Conservation (phyloP, 257 asterid genomes). For the Petunia secreta region DNA sequence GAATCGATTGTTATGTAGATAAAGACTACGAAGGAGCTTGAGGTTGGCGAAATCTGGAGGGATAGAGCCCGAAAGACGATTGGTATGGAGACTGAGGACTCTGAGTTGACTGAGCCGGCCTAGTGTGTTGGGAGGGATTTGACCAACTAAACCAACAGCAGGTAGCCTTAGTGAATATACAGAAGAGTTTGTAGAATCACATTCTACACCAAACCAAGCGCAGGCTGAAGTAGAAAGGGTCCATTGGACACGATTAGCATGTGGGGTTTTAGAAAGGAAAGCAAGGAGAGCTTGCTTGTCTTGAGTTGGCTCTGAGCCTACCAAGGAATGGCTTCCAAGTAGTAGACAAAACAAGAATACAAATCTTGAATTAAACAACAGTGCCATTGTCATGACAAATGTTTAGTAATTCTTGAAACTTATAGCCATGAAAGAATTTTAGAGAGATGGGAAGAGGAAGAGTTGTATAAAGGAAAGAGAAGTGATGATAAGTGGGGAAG, state of each 20-base stretch:
- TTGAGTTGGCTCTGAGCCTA: conserved; percentile 63
- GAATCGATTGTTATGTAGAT: conserved; percentile 67
- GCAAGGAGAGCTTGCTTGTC: conserved; percentile 83
- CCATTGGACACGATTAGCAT: conserved; percentile 76
- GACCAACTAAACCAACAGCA: conserved; percentile 84
- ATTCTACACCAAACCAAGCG: conserved; percentile 76
- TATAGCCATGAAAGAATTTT: too few species aligned
- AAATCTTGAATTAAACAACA: conserved; percentile 16
- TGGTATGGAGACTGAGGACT: conserved; percentile 88
- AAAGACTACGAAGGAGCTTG: conserved; percentile 64
- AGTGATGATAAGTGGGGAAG: too few species aligned
- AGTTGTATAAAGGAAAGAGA: too few species aligned
- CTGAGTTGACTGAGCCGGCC: conserved; percentile 73
- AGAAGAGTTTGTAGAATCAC: conserved; percentile 63
- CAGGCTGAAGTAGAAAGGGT: conserved; percentile 66
- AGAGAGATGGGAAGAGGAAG: too few species aligned
- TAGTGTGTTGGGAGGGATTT: conserved; percentile 64
- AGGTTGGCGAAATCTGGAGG: conserved; percentile 77
- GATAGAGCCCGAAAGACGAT: conserved; percentile 65
- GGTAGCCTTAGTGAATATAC: conserved; percentile 74
- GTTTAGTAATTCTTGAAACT: too few species aligned
- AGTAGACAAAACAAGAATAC: conserved; percentile 10
- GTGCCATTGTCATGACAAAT: background rate
- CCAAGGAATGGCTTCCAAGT: conserved; percentile 21
- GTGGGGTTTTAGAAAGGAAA: conserved; percentile 64